A percentile compares a stretch with the other conserved stretches of the same genome.
phyloP scores from a whole-genome alignment of 192 early-diverging fungal genomes.

The Coemansia sp. region DNA sequence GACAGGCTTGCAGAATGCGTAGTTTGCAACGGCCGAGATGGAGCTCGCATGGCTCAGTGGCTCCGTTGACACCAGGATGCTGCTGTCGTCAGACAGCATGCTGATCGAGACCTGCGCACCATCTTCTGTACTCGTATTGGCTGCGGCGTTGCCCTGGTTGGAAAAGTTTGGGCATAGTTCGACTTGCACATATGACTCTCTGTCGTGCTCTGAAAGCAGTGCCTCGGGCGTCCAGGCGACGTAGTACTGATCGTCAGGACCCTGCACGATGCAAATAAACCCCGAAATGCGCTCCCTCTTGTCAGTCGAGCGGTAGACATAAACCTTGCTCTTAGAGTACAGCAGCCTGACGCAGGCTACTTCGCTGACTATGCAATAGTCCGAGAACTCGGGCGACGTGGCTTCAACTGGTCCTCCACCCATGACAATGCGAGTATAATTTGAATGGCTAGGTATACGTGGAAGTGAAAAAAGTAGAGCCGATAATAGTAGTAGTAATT shows the following conservation, averaged over 20 bases:
- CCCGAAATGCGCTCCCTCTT: slow-evolving; percentile 67
- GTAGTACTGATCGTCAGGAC: slow-evolving; percentile 61
- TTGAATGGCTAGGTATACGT: background rate
- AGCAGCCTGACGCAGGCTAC: slow-evolving; percentile 57
- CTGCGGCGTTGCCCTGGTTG: background rate
- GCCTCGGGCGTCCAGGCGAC: slow-evolving; percentile 75
- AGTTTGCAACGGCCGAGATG: slow-evolving; percentile 51
- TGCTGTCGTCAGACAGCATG: slow-evolving; percentile 36
- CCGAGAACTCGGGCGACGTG: slow-evolving; percentile 48
- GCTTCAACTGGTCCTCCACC: slow-evolving; percentile 52
- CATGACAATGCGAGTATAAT: slow-evolving; percentile 15
- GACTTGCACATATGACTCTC: slow-evolving; percentile 65
- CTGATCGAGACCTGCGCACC: slow-evolving; percentile 34
- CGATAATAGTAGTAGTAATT: background rate
- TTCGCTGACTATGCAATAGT: slow-evolving; percentile 57
- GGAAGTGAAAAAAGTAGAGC: background rate
- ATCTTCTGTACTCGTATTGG: background rate
- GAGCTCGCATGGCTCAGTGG: slow-evolving; percentile 39
- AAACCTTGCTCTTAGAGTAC: slow-evolving; percentile 72
- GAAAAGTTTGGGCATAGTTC: slow-evolving; percentile 57
- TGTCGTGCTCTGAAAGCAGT: slow-evolving; percentile 60
- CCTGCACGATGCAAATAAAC: slow-evolving; percentile 66
- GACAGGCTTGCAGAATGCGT: slow-evolving; percentile 65
- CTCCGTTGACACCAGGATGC: slow-evolving; percentile 45
- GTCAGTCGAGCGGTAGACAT: slow-evolving; percentile 65